These are phyloP conservation scores for Rubia occidens DNA, from an alignment of 305 asterid genomes.

Conservation along the genomic window DNA sequence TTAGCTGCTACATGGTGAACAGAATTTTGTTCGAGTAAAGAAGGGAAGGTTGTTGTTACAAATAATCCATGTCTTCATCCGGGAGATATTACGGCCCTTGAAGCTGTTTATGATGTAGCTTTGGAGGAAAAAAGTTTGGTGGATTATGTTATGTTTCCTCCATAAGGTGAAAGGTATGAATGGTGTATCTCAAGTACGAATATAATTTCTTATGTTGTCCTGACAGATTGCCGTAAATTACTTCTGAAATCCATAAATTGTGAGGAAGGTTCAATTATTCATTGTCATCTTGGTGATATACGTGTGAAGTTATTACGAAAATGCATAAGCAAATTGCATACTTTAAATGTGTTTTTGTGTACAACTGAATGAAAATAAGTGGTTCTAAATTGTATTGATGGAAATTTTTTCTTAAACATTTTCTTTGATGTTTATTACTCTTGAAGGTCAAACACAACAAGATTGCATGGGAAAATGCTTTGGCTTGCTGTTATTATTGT, in stretches of 20 bases:
- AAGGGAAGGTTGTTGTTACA: constrained; percentile 74
- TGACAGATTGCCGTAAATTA: neutral
- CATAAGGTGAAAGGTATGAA: constrained; percentile 70
- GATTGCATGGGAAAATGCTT: neutral
- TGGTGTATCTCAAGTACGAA: neutral
- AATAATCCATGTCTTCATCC: constrained; percentile 96
- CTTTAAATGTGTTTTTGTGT: too few species aligned
- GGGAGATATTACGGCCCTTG: constrained; percentile 79
- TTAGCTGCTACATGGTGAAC: constrained; percentile 38
- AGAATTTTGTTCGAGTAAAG: constrained; percentile 44
- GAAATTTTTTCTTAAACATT: neutral
- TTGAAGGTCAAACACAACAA: neutral
- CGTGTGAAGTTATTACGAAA: neutral
- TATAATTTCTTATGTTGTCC: neutral
- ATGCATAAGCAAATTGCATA: neutral
- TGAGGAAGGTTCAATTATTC: neutral
- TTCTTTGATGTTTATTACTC: neutral
- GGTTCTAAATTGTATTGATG: neutral
- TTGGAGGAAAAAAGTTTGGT: constrained; percentile 44
- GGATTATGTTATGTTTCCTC: constrained; percentile 86
- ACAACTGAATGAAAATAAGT: neutral
- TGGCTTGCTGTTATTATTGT: neutral
- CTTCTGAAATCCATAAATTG: too few species aligned
- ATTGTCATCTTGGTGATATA: neutral
- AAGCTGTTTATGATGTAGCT: constrained; percentile 57